Evolutionary conservation across 352 stramenopile species (phyloP).

Genomic region (Plasmopara viticola): DNA sequence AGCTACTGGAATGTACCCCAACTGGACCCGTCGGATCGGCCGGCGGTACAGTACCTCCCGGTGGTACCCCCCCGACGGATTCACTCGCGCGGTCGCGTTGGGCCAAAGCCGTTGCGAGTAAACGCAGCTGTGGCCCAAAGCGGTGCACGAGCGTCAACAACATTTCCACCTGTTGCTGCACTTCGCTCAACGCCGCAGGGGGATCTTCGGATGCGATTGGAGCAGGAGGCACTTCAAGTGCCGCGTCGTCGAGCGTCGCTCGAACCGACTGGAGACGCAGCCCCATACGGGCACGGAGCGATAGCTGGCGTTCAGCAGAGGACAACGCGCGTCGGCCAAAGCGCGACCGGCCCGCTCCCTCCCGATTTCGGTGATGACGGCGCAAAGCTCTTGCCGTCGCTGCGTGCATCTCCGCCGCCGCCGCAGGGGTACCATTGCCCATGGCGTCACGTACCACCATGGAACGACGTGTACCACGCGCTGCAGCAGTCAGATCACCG

Average conservation of each 20-base stretch:
- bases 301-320: slow-evolving; percentile 24
- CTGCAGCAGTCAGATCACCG: slow-evolving; percentile 1
- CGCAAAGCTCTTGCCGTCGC: slow-evolving; percentile 21
- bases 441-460: slow-evolving; percentile 12
- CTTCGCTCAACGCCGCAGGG: slow-evolving; percentile 16
- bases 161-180: slow-evolving; percentile 50
- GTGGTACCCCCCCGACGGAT: background rate
- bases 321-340: slow-evolving; percentile 13
- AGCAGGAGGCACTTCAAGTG: slow-evolving; percentile 23
- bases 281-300: slow-evolving; percentile 31
- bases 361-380: slow-evolving; percentile 25
- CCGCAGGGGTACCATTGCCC: background rate
- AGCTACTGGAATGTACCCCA: background rate
- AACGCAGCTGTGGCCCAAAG: slow-evolving; percentile 41
- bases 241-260: slow-evolving; percentile 35
- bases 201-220: slow-evolving; percentile 18
- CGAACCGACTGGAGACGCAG: slow-evolving; percentile 34
- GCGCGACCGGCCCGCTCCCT: slow-evolving; percentile 14
- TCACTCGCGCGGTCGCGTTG: slow-evolving; percentile 23
- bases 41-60: background rate
- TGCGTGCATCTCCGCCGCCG: slow-evolving; percentile 13
- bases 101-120: slow-evolving; percentile 39
- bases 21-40: background rate
- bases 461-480: slow-evolving; percentile 14
- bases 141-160: slow-evolving; percentile 38